Percentiles rank a stretch among this genome's conserved stretches.
Conservation (phyloP, 805 yeast genomes). For the Starmerella asiatica region DNA sequence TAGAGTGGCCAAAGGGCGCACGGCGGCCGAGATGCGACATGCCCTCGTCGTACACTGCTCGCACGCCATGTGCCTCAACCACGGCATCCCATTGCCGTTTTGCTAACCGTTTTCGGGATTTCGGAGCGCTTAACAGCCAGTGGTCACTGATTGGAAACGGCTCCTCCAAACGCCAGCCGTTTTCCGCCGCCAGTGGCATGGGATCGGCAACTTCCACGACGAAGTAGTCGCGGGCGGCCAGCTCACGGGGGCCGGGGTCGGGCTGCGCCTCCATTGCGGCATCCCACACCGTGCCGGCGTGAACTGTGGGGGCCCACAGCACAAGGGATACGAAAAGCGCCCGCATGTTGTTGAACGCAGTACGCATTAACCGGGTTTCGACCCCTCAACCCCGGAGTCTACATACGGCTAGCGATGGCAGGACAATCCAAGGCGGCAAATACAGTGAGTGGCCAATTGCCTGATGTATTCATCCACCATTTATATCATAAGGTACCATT, state of each 20-base stretch:
- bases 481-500: too few species aligned
- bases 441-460: too few species aligned
- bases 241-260: conserved; percentile 17
- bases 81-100: neutral
- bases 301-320: conserved; percentile 1
- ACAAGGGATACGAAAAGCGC: too few species aligned
- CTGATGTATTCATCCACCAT: too few species aligned
- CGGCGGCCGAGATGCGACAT: conserved; percentile 11
- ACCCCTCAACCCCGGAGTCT: neutral
- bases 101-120: neutral
- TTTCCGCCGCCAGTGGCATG: neutral
- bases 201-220: conserved; percentile 19
- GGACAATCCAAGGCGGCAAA: neutral
- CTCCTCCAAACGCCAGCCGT: conserved; percentile 18
- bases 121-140: conserved; percentile 20
- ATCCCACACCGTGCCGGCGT: conserved; percentile 14
- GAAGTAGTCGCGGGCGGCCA: conserved; percentile 13
- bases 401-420: neutral
- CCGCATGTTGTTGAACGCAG: too few species aligned
- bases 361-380: too few species aligned
- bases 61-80: conserved; percentile 4
- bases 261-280: conserved; percentile 16
- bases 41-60: conserved; percentile 3
- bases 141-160: conserved; percentile 22
- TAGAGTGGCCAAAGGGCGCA: conserved; percentile 3